These are phyloP conservation scores for Zizania palustris DNA, from an alignment of 202 grass and related monocot genomes.

Conservation along the genomic window DNA sequence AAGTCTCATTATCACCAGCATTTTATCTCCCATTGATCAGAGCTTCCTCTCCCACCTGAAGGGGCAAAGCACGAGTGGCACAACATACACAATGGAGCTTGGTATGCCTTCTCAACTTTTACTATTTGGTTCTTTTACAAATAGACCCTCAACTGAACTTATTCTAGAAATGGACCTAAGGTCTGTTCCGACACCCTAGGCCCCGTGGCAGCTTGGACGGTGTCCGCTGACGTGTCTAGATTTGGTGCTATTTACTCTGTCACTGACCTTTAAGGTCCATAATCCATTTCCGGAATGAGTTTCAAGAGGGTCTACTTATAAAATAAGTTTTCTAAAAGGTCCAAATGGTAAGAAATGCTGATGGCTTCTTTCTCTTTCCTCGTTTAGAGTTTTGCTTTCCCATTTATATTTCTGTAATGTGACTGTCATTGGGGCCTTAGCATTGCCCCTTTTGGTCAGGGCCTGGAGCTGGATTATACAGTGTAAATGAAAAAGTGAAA, in stretches of 20 bases:
- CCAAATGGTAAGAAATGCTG: no score
- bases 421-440: slow-evolving; percentile 37
- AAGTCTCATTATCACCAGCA: slow-evolving; percentile 47
- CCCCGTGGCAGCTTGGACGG: no score
- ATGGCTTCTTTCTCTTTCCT: slow-evolving; percentile 12
- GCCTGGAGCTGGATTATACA: slow-evolving; percentile 32
- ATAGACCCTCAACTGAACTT: no score
- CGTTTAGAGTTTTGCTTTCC: slow-evolving; percentile 13
- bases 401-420: slow-evolving; percentile 31
- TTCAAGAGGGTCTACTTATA: no score
- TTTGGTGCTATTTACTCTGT: no score
- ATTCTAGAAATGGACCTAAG: no score
- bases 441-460: slow-evolving; percentile 42
- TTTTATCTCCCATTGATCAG: slow-evolving; percentile 43
- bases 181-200: no score
- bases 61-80: slow-evolving; percentile 26
- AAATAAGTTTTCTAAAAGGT: no score
- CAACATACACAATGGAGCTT: slow-evolving; percentile 20
- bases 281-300: no score
- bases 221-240: no score
- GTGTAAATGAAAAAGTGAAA: slow-evolving; percentile 36
- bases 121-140: no score
- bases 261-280: no score
- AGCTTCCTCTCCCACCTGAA: slow-evolving; percentile 53
- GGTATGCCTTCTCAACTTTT: neutral